These are phyloP conservation scores for Linnemannia schmuckeri DNA, from an alignment of 192 early-diverging fungal genomes.

Conservation along the genomic window DNA sequence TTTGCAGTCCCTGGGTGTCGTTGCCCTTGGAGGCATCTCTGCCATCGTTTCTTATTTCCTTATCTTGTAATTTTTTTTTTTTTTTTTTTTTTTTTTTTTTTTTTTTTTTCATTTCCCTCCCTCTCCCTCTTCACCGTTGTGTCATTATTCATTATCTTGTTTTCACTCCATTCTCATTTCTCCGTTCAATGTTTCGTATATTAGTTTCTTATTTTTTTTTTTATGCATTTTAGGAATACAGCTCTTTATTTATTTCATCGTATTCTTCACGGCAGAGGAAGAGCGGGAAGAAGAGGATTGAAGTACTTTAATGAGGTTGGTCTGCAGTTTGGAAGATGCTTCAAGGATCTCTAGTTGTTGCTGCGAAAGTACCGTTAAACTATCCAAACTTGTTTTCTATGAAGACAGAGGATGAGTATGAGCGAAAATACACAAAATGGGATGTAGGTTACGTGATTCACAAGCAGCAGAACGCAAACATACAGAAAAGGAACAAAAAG, in stretches of 20 bases:
- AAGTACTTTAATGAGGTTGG: not conserved
- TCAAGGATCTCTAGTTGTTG: constrained; percentile 6
- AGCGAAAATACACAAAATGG: too few species aligned
- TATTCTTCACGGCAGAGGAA: not conserved
- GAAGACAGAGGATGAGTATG: not conserved
- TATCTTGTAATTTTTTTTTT: not conserved
- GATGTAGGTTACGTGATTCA: too few species aligned
- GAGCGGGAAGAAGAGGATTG: not conserved
- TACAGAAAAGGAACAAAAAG: not conserved
- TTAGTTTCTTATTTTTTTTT: too few species aligned
- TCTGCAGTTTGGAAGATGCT: constrained; percentile 9
- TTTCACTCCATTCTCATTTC: too few species aligned
- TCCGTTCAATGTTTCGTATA: too few species aligned
- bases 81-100: not conserved
- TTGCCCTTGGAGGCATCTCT: not conserved
- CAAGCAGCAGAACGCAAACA: too few species aligned
- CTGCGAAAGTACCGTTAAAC: not conserved
- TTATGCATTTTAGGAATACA: not conserved
- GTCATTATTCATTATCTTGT: too few species aligned
- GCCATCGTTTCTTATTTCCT: not conserved
- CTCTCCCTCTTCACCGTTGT: too few species aligned
- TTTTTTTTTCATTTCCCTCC: too few species aligned
- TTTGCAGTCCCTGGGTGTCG: not conserved
- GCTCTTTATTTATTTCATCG: not conserved
- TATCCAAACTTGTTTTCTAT: constrained; percentile 8